These are phyloP conservation scores for Cichorium intybus DNA, from an alignment of 140 eudicot species.

Conservation along the genomic window DNA sequence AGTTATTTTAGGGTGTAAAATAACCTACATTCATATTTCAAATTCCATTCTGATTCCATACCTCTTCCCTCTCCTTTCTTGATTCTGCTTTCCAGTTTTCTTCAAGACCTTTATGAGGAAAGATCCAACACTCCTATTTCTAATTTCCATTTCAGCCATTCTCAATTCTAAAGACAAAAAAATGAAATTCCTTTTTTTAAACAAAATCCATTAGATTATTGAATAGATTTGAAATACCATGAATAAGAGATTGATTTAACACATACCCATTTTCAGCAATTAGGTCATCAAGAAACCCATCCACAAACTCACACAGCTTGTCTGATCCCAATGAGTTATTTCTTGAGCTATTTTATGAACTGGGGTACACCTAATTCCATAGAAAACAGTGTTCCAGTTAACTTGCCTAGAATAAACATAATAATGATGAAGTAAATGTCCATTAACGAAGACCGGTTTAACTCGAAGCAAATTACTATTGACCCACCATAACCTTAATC, in stretches of 20 bases:
- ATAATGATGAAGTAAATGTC: too few species aligned
- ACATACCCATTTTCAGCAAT: slow-evolving; percentile 68
- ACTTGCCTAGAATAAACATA: too few species aligned
- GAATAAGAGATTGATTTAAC: slow-evolving; percentile 50
- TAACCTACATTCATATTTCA: slow-evolving; percentile 61
- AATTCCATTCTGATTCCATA: slow-evolving; percentile 22
- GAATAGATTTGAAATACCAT: slow-evolving; percentile 54
- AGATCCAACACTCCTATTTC: slow-evolving; percentile 54
- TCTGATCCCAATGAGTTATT: slow-evolving; percentile 47
- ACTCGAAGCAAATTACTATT: too few species aligned
- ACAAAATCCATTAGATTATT: slow-evolving; percentile 62
- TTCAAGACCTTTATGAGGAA: slow-evolving; percentile 60
- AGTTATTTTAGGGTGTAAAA: too few species aligned
- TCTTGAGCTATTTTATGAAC: slow-evolving; percentile 68
- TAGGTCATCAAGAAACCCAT: slow-evolving; percentile 55
- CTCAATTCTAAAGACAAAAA: slow-evolving; percentile 8
- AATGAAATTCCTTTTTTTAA: slow-evolving; percentile 30
- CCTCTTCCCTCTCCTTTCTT: slow-evolving; percentile 32
- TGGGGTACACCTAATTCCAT: slow-evolving; percentile 82
- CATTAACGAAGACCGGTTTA: too few species aligned
- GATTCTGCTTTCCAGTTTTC: slow-evolving; percentile 50
- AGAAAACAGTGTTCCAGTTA: too few species aligned
- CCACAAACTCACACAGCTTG: slow-evolving; percentile 90
- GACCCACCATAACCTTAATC: too few species aligned
- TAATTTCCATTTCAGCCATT: slow-evolving; percentile 25